Evolutionary conservation across 176 grass and related monocot species (phyloP).

Genomic region (Phoenix roebelenii): DNA sequence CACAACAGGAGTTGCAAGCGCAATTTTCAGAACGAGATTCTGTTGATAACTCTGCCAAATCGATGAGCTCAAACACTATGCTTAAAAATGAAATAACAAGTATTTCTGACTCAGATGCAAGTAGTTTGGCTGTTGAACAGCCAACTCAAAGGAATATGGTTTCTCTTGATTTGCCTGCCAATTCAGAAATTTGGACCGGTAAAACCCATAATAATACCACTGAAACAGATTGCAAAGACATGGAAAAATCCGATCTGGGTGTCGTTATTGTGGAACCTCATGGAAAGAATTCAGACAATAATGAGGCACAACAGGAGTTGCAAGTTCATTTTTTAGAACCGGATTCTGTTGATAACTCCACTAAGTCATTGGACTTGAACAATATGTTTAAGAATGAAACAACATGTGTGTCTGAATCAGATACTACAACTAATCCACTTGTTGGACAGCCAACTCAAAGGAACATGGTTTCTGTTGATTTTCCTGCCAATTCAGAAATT

Average conservation of each 20-base stretch:
- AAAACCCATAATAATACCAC: slow-evolving; percentile 4
- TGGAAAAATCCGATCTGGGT: slow-evolving; percentile 21
- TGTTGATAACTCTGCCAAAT: slow-evolving; percentile 10
- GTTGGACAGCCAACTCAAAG: slow-evolving; percentile 15
- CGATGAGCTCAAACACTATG: slow-evolving; percentile 15
- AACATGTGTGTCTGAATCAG: slow-evolving; percentile 5
- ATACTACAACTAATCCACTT: slow-evolving; percentile 22
- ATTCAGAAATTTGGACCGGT: slow-evolving; percentile 1
- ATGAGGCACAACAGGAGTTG: slow-evolving; percentile 21
- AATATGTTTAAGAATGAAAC: slow-evolving; percentile 24
- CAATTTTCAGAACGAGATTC: slow-evolving; percentile 28
- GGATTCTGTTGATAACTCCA: slow-evolving; percentile 15
- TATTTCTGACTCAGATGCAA: slow-evolving; percentile 16
- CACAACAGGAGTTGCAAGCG: slow-evolving; percentile 5
- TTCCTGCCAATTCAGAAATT: slow-evolving; percentile 20
- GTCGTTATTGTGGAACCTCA: slow-evolving; percentile 16
- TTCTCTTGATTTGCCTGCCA: slow-evolving; percentile 28
- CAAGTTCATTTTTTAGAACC: slow-evolving; percentile 21
- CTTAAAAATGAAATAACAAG: slow-evolving; percentile 20
- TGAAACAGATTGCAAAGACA: slow-evolving; percentile 30
- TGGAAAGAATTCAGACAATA: slow-evolving; percentile 18
- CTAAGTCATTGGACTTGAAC: slow-evolving; percentile 11
- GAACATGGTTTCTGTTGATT: slow-evolving; percentile 19
- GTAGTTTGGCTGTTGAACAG: slow-evolving; percentile 22
- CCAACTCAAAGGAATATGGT: slow-evolving; percentile 18